Evolutionary conservation across 352 stramenopile species (phyloP).

Genomic region (Pythium sp.): DNA sequence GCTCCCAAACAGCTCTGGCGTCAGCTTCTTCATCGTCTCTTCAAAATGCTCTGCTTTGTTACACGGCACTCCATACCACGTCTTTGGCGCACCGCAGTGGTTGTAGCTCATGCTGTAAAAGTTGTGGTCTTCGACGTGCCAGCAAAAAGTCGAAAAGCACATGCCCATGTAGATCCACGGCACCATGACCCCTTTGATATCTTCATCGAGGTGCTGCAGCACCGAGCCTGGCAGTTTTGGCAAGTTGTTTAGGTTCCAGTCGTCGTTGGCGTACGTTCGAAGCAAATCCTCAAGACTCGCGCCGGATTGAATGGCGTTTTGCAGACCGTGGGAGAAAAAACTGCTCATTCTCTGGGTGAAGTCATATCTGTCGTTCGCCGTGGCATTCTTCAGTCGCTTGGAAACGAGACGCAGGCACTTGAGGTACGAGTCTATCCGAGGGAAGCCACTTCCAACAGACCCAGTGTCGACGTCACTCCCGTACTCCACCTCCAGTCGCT

Average conservation of each 20-base stretch:
- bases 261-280: conserved; percentile 72
- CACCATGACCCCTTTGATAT: conserved; percentile 98
- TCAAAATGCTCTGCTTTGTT: conserved; percentile 90
- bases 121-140: conserved; percentile 99
- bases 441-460: conserved; percentile 85
- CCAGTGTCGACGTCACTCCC: conserved; percentile 91
- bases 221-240: conserved; percentile 92
- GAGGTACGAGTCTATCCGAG: conserved; percentile 48
- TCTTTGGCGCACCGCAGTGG: conserved; percentile 96
- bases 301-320: conserved; percentile 20
- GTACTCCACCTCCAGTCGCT: conserved; percentile 89
- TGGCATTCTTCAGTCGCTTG: conserved; percentile 55
- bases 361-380: conserved; percentile 26
- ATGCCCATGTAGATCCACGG: conserved; percentile 99
- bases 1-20: conserved; percentile 93
- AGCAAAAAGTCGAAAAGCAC: conserved; percentile 99
- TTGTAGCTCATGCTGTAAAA: conserved; percentile 99
- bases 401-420: conserved; percentile 51
- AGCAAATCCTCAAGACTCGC: conserved; percentile 50
- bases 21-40: conserved; percentile 87
- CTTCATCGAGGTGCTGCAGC: conserved; percentile 94
- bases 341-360: conserved; percentile 34
- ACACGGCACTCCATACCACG: conserved; percentile 97
- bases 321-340: conserved; percentile 59
- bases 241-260: conserved; percentile 99